Percentiles rank a stretch among this genome's conserved stretches.
Conservation (phyloP, 1,139 yeast species). For the Nakaseomyces bracarensis region DNA sequence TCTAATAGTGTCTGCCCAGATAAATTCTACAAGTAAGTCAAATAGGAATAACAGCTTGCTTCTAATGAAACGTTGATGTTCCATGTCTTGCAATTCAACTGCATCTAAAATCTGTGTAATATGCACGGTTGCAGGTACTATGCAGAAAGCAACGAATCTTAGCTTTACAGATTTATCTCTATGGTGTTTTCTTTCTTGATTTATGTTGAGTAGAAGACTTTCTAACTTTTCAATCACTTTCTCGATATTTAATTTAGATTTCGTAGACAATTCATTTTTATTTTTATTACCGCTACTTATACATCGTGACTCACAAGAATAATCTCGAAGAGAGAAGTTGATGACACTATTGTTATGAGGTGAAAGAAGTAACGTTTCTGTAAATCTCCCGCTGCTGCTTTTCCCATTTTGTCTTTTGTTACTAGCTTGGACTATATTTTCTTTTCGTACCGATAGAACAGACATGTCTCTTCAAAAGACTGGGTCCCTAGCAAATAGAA, state of each 20-base stretch:
- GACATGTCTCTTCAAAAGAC: too few species aligned
- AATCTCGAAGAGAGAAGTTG: constrained; percentile 1
- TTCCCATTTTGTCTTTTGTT: too few species aligned
- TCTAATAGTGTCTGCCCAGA: background rate
- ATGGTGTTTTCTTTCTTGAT: background rate
- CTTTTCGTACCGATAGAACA: background rate
- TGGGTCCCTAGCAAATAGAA: too few species aligned
- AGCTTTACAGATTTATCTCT: background rate
- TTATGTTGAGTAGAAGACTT: background rate
- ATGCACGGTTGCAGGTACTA: background rate
- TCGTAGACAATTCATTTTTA: background rate
- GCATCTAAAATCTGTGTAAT: background rate
- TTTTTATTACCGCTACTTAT: background rate
- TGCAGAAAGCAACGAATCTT: background rate
- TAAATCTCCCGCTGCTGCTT: background rate
- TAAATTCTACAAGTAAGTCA: constrained; percentile 3
- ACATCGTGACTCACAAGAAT: background rate
- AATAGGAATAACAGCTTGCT: background rate
- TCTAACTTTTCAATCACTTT: background rate
- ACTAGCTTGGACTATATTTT: too few species aligned
- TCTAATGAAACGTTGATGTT: background rate
- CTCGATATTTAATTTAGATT: background rate
- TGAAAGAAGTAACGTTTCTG: background rate
- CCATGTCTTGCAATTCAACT: background rate
- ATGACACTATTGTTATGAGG: background rate